These are phyloP conservation scores for Trichosporon sp. DNA, from an alignment of 1,284 basidiomycete species.

Conservation along the genomic window DNA sequence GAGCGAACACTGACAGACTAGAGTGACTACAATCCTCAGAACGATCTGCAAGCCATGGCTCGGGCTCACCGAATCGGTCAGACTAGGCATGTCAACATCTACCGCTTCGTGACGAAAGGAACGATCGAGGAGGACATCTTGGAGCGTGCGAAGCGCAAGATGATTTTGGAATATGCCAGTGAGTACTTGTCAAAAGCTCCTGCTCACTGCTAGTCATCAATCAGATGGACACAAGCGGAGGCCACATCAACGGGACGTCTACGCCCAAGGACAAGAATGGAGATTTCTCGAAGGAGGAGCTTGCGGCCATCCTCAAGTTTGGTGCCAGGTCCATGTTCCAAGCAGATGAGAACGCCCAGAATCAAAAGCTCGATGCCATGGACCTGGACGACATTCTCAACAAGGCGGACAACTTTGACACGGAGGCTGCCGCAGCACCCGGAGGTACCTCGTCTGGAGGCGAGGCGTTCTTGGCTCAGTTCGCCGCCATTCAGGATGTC, in stretches of 20 bases:
- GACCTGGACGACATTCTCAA: constrained; percentile 98
- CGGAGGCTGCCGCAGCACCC: constrained; percentile 79
- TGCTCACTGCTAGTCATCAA: constrained; percentile 76
- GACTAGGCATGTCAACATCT: constrained; percentile 97
- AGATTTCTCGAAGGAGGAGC: constrained; percentile 90
- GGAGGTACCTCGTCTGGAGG: constrained; percentile 89
- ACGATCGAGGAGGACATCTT: constrained; percentile 99
- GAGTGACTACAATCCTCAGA: constrained; percentile 75
- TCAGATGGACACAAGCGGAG: constrained; percentile 99
- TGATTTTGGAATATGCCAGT: constrained; percentile 99
- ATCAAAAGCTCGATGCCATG: constrained; percentile 97
- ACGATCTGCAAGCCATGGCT: constrained; percentile 98
- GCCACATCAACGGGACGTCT: constrained; percentile 80
- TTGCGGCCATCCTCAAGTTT: constrained; percentile 98
- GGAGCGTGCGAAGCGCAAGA: constrained; percentile 97
- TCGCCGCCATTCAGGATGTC: constrained; percentile 94
- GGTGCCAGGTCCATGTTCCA: constrained; percentile 99
- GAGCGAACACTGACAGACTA: constrained; percentile 18
- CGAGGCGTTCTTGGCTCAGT: constrained; percentile 92
- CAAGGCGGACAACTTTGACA: constrained; percentile 96
- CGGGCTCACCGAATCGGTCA: constrained; percentile 95
- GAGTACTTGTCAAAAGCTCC: constrained; percentile 55
- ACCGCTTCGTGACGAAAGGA: constrained; percentile 95
- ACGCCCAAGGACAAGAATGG: constrained; percentile 80
- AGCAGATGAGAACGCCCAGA: constrained; percentile 89